These are phyloP conservation scores for Sophora flavescens DNA, from an alignment of 306 rosid species.

Conservation along the genomic window DNA sequence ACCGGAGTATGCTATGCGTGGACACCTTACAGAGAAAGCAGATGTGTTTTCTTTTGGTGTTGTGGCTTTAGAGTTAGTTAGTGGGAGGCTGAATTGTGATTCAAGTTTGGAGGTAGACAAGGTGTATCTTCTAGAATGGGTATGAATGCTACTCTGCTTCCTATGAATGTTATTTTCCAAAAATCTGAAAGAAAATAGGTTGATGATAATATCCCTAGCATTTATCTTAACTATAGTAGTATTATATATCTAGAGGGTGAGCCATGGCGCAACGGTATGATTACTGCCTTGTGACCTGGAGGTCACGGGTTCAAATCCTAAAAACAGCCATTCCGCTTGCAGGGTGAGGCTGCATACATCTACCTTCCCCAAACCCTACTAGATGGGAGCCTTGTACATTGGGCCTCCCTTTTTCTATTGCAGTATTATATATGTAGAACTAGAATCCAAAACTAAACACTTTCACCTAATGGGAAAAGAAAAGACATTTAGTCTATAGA, in stretches of 20 bases:
- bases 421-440: background rate
- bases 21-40: constrained; percentile 86
- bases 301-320: too few species aligned
- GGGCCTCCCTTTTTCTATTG: background rate
- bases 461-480: too few species aligned
- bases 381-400: too few species aligned
- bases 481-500: too few species aligned
- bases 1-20: constrained; percentile 92
- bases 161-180: background rate
- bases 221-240: constrained; percentile 17
- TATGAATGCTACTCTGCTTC: constrained; percentile 43
- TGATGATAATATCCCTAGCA: background rate
- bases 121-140: constrained; percentile 82
- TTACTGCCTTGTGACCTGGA: too few species aligned
- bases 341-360: too few species aligned
- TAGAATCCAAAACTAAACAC: background rate
- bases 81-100: constrained; percentile 79
- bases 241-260: background rate
- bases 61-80: constrained; percentile 76
- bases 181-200: background rate
- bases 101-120: constrained; percentile 66
- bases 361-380: too few species aligned
- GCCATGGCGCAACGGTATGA: too few species aligned
- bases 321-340: too few species aligned
- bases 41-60: constrained; percentile 91